Percentiles rank a stretch among this genome's conserved stretches.
Evolutionary conservation across 129 eudicot genomes (phyloP).

Genomic region (Dittrichia graveolens): DNA sequence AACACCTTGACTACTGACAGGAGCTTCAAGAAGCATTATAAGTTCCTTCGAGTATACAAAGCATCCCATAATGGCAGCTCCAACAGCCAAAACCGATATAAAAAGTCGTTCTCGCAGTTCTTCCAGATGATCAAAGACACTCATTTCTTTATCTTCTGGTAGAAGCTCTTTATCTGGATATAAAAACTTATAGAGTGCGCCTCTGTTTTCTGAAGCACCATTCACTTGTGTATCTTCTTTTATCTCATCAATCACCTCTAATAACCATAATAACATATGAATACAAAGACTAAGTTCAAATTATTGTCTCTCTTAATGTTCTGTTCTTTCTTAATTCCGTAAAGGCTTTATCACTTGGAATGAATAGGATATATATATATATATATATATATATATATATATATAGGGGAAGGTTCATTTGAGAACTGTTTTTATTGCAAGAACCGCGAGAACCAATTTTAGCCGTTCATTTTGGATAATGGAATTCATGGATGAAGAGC

Average conservation of each 20-base stretch:
- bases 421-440: no score
- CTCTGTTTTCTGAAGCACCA: conserved; percentile 44
- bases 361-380: no score
- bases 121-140: conserved; percentile 86
- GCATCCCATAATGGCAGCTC: conserved; percentile 84
- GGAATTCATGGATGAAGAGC: no score
- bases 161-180: conserved; percentile 89
- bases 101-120: conserved; percentile 83
- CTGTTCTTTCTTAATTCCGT: no score
- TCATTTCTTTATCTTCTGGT: conserved; percentile 95
- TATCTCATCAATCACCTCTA: conserved; percentile 52
- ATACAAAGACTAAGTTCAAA: neutral
- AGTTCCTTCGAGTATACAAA: conserved; percentile 91
- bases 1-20: conserved; percentile 90
- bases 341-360: no score
- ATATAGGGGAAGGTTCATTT: no score
- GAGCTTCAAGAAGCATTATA: conserved; percentile 90
- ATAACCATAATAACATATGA: conserved; percentile 23
- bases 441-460: no score
- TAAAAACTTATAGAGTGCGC: conserved; percentile 67
- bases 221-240: conserved; percentile 43
- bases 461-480: no score
- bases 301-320: neutral
- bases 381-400: no score
- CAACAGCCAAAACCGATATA: conserved; percentile 88